Percentiles rank a stretch among this genome's conserved stretches.
Conservation (phyloP, 2,329 filamentous ascomycete genomes). For the Epichloe hybrida region DNA sequence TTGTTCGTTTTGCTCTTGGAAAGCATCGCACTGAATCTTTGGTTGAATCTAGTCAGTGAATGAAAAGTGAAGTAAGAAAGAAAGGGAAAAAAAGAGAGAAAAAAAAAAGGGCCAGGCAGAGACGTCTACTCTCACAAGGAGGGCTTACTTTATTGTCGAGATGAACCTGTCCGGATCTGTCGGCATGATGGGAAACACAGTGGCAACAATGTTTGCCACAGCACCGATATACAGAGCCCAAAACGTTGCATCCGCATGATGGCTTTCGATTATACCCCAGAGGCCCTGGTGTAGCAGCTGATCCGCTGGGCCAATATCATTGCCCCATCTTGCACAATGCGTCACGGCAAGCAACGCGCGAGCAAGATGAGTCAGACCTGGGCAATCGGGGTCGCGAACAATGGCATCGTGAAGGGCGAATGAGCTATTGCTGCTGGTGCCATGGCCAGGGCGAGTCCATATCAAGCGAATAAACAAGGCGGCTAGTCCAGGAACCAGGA, state of each 20-base stretch:
- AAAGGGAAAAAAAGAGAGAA: too few relatives aligned
- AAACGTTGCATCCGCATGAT: conserved; percentile 28
- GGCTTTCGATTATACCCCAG: conserved; percentile 25
- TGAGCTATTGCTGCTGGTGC: conserved; percentile 43
- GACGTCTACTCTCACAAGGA: not conserved
- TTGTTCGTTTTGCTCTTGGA: conserved; percentile 16
- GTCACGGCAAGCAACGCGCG: conserved; percentile 59
- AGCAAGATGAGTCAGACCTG: conserved; percentile 60
- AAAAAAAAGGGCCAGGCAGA: not conserved
- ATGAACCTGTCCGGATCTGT: conserved; percentile 19
- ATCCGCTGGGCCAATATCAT: conserved; percentile 39
- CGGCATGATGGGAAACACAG: conserved; percentile 29
- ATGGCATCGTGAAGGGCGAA: conserved; percentile 61
- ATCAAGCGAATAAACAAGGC: conserved; percentile 34
- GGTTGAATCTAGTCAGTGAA: not conserved
- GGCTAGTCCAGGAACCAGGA: conserved; percentile 29
- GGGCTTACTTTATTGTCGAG: conserved; percentile 24
- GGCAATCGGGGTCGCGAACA: conserved; percentile 51
- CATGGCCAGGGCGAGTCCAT: conserved; percentile 37
- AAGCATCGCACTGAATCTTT: conserved; percentile 3
- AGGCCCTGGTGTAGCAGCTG: conserved; percentile 28
- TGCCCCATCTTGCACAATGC: conserved; percentile 62
- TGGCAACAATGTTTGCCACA: conserved; percentile 29
- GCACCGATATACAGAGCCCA: conserved; percentile 42
- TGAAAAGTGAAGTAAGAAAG: not conserved